Conservation (phyloP, 1,284 basidiomycete genomes). For the Rhodotorula mucilaginosa region DNA sequence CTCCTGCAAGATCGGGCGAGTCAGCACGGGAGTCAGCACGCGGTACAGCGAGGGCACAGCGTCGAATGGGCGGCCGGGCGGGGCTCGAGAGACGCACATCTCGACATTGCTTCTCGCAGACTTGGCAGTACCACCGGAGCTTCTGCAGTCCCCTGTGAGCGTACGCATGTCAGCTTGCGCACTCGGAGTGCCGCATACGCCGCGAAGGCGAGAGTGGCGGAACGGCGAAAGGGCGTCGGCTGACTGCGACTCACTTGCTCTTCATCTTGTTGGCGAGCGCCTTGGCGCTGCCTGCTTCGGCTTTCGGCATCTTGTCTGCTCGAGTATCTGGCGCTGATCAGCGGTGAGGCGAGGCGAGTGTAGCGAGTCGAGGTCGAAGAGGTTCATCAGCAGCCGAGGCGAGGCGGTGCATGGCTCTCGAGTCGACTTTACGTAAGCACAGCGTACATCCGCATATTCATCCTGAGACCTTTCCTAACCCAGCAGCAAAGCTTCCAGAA, state of each 20-base stretch:
- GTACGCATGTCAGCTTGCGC: background rate
- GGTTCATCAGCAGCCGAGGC: no score
- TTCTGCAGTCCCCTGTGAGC: constrained; percentile 64
- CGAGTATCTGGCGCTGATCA: background rate
- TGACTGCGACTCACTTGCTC: constrained; percentile 59
- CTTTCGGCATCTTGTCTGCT: constrained; percentile 18
- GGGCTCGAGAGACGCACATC: constrained; percentile 17
- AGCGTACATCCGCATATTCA: no score
- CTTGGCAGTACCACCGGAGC: constrained; percentile 90
- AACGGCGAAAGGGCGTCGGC: background rate
- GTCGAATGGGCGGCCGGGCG: background rate
- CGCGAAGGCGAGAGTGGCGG: background rate
- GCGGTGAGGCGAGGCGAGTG: background rate
- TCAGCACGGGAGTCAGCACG: background rate
- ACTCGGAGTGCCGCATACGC: background rate
- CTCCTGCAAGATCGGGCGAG: constrained; percentile 59
- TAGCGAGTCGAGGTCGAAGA: background rate
- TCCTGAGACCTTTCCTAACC: no score
- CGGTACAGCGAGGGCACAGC: no score
- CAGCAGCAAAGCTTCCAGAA: no score
- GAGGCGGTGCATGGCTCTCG: background rate
- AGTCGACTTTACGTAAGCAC: background rate
- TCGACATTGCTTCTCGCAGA: constrained; percentile 91
- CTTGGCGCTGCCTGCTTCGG: constrained; percentile 54
- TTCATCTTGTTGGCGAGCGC: constrained; percentile 93